Conservation (phyloP, 805 yeast species). For the Torulaspora microellipsoides region DNA sequence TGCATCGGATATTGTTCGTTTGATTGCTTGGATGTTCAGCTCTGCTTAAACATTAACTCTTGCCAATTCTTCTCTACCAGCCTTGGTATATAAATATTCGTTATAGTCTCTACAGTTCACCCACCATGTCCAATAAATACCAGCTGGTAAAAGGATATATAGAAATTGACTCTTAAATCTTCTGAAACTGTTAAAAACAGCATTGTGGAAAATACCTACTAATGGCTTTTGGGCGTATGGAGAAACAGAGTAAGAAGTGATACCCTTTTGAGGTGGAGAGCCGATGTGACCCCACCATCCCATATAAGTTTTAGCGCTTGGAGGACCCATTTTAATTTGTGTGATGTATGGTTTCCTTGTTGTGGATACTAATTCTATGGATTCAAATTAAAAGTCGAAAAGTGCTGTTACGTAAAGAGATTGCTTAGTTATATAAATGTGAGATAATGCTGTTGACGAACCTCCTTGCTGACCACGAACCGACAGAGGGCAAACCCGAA, state of each 20-base stretch:
- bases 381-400: too few relatives aligned
- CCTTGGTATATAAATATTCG: constrained; percentile 93
- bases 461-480: neutral
- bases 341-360: too few relatives aligned
- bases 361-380: too few relatives aligned
- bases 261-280: constrained; percentile 79
- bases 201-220: constrained; percentile 78
- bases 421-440: too few relatives aligned
- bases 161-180: constrained; percentile 83
- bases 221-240: constrained; percentile 92
- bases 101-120: constrained; percentile 82
- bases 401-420: too few relatives aligned
- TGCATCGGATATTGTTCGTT: too few relatives aligned
- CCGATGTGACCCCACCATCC: constrained; percentile 98
- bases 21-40: too few relatives aligned
- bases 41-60: constrained; percentile 42
- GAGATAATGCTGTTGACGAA: too few relatives aligned
- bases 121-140: constrained; percentile 84
- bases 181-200: constrained; percentile 90
- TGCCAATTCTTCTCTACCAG: constrained; percentile 91
- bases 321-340: constrained; percentile 53
- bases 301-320: constrained; percentile 73
- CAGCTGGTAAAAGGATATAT: constrained; percentile 71
- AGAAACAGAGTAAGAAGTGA: constrained; percentile 84
- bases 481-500: neutral